These are phyloP conservation scores for Citrus medica DNA, from an alignment of 345 rosid species.

Conservation along the genomic window DNA sequence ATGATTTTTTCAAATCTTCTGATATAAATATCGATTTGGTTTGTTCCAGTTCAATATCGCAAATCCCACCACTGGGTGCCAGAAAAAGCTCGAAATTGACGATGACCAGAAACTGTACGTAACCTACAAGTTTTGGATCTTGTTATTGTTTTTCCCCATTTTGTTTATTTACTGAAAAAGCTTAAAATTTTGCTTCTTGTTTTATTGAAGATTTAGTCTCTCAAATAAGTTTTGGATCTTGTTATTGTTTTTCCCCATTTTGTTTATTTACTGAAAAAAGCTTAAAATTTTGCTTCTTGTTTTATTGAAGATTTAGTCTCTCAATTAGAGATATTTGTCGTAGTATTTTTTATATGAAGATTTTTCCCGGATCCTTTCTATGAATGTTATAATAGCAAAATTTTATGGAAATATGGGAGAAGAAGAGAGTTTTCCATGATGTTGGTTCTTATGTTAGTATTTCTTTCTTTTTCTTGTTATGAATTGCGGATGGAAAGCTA, in stretches of 20 bases:
- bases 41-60: slow-evolving; percentile 44
- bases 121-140: neutral
- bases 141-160: neutral
- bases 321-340: neutral
- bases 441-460: neutral
- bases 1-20: neutral
- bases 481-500: neutral
- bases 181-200: neutral
- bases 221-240: too few relatives aligned
- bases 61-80: slow-evolving; percentile 52
- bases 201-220: too few relatives aligned
- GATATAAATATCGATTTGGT: neutral
- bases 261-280: too few relatives aligned
- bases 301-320: neutral
- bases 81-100: slow-evolving; percentile 54
- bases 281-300: neutral
- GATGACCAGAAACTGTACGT: slow-evolving; percentile 47
- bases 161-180: neutral
- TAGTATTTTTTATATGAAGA: too few relatives aligned
- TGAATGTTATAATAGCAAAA: too few relatives aligned
- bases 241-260: too few relatives aligned
- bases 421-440: neutral
- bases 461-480: neutral
- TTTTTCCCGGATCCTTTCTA: too few relatives aligned
- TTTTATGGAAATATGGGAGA: too few relatives aligned